Evolutionary conservation across 1,284 basidiomycete genomes (phyloP), one percentile per base, ranked within the genome.

Genomic region (Stereum hirsutum): DNA sequence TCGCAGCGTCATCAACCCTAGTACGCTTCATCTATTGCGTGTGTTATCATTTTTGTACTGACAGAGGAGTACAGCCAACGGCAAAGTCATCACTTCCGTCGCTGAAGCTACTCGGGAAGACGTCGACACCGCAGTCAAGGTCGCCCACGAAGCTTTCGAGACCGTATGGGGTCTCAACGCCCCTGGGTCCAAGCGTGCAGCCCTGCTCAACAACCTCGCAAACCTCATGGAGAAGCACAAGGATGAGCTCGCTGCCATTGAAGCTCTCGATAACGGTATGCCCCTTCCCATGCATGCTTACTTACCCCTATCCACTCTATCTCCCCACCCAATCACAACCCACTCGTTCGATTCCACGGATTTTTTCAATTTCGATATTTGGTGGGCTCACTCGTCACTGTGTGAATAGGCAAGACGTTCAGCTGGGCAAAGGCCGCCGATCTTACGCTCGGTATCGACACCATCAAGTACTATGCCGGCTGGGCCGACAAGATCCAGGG

Each of bases 401-500:
- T 6, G 6, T 12, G 11, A 23, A 24, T 34, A 45, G 44, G 79
- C 43, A 93, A 93, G 67, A 83, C 91, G 1, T 93, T 83, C 63
- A 53, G 57, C 11, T 84, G 81, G 68, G 83, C 92, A 5, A 75
- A 73, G 52, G 70, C 59, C 38, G 81, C 75, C 41, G 94, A 97
- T 59, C 70, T 92, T 7, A 53, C 65, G 27, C 72, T 72, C 51
- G 66, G 81, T n/a, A 88, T 91, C 48, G 71, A 66, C 36, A 69
- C 67, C 46, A 72, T 92, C 61, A 77, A 86, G 51, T 85, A 87
- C 58, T 87, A 78, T 49, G 77, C 76, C 39, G 84, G 84, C 20
- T 87, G 81, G 81, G 81, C 84, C 2, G 92, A 96, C 72, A 96
- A 95, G 74, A 74, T 91, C 53, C 68, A 75, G 41, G 92, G 93